Evolutionary conservation across 2,329 filamentous ascomycete genomes (phyloP).

Genomic region (Fusarium buharicum): DNA sequence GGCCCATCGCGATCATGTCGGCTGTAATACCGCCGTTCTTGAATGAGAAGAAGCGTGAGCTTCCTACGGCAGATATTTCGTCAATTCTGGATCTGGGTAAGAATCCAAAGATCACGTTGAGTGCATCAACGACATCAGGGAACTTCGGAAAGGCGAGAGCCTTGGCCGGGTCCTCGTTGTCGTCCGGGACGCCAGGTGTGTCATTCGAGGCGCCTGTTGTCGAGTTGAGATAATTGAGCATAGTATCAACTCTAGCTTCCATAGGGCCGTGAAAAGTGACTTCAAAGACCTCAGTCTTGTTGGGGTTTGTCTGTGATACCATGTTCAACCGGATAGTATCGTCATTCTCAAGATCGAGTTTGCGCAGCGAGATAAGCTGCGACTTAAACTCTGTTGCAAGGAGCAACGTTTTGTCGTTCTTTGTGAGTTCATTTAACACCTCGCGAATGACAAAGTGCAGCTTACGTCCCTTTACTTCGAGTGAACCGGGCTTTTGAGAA

Average conservation of each 20-base stretch:
- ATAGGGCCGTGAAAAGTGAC: conserved; percentile 56
- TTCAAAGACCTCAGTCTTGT: conserved; percentile 50
- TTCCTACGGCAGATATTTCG: conserved; percentile 56
- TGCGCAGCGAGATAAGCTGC: conserved; percentile 55
- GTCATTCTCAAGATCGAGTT: conserved; percentile 49
- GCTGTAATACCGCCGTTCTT: conserved; percentile 44
- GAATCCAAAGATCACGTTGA: conserved; percentile 64
- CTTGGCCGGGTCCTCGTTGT: conserved; percentile 18
- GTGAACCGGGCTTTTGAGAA: conserved; percentile 21
- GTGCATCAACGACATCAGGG: conserved; percentile 59
- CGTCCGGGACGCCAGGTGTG: background rate
- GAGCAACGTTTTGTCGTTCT: conserved; percentile 45
- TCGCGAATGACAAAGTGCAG: conserved; percentile 55
- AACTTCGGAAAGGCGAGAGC: conserved; percentile 59
- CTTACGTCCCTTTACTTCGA: conserved; percentile 56
- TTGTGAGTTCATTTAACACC: conserved; percentile 51
- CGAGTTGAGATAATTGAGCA: conserved; percentile 59
- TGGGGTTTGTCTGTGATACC: conserved; percentile 46
- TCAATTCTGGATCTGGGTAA: conserved; percentile 51
- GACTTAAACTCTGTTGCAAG: conserved; percentile 63
- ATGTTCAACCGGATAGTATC: conserved; percentile 52
- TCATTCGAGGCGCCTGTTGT: conserved; percentile 54
- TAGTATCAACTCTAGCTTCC: conserved; percentile 52
- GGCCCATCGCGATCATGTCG: conserved; percentile 44
- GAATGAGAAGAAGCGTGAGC: conserved; percentile 61